Evolutionary conservation across 768 basidiomycete species (phyloP).

Genomic region (Hygrophoropsis aurantiaca): DNA sequence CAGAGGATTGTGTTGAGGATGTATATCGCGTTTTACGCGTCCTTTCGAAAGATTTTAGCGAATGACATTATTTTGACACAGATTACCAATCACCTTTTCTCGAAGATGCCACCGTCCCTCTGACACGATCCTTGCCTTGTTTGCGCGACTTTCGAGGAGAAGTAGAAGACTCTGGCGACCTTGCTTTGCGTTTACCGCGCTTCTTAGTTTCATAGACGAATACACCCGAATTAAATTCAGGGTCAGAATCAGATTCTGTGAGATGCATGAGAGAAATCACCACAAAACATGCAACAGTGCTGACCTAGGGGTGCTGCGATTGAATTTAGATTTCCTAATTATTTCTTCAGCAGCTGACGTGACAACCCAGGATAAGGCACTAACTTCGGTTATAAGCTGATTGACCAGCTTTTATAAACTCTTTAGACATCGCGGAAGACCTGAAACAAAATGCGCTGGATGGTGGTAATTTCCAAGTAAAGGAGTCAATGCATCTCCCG

Average conservation of each 20-base stretch:
- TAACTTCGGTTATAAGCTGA: conserved; percentile 22
- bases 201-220: conserved; percentile 29
- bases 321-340: conserved; percentile 23
- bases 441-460: not conserved
- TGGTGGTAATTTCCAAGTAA: not conserved
- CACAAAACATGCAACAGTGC: not conserved
- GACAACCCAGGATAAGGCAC: not conserved
- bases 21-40: conserved; percentile 1
- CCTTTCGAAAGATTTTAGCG: conserved; percentile 1
- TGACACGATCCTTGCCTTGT: conserved; percentile 11
- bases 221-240: conserved; percentile 29
- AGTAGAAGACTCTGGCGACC: conserved; percentile 12
- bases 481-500: not conserved
- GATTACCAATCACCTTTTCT: conserved; percentile 10
- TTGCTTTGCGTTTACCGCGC: conserved; percentile 16
- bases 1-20: conserved; percentile 39
- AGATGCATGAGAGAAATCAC: not conserved
- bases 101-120: conserved; percentile 4
- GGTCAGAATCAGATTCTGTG: conserved; percentile 32
- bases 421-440: conserved; percentile 16
- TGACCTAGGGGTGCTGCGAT: conserved; percentile 37
- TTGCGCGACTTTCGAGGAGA: conserved; percentile 14
- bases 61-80: not conserved
- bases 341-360: not conserved
- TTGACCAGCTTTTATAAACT: conserved; percentile 10